These are phyloP conservation scores for Beauveria caledonica DNA, from an alignment of 2,329 filamentous ascomycete species.

Conservation along the genomic window DNA sequence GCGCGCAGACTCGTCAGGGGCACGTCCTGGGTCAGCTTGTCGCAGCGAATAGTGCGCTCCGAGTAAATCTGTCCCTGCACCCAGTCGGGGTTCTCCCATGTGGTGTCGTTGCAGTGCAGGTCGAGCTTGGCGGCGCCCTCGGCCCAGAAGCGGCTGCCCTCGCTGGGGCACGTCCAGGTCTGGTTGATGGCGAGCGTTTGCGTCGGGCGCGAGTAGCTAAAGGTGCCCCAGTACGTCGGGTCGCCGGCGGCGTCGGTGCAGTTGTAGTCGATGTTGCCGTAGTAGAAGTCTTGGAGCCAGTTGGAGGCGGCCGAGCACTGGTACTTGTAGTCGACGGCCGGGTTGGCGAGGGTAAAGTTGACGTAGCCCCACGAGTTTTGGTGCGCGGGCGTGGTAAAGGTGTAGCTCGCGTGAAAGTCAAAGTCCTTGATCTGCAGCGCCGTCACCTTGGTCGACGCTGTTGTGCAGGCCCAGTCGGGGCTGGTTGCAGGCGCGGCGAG, in stretches of 20 bases:
- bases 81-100: conserved; percentile 25
- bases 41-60: conserved; percentile 20
- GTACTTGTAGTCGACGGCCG: conserved; percentile 29
- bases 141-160: conserved; percentile 25
- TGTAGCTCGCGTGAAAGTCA: conserved; percentile 39
- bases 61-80: conserved; percentile 25
- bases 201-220: conserved; percentile 32
- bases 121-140: conserved; percentile 20
- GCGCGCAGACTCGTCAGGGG: conserved; percentile 21
- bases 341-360: conserved; percentile 42
- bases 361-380: conserved; percentile 40
- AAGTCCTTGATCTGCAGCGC: conserved; percentile 36
- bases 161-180: conserved; percentile 39
- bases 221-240: conserved; percentile 25
- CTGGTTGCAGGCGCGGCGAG: conserved; percentile 17
- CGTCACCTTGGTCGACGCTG: conserved; percentile 15
- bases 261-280: conserved; percentile 35
- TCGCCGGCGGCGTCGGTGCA: conserved; percentile 29
- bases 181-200: conserved; percentile 36
- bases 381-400: conserved; percentile 43
- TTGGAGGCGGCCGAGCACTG: conserved; percentile 33
- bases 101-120: conserved; percentile 22
- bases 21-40: conserved; percentile 17
- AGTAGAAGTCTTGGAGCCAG: conserved; percentile 41
- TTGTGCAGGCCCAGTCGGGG: conserved; percentile 15